phyloP scores from a whole-genome alignment of 2,329 filamentous ascomycete species.

The Aureobasidium melanogenum region DNA sequence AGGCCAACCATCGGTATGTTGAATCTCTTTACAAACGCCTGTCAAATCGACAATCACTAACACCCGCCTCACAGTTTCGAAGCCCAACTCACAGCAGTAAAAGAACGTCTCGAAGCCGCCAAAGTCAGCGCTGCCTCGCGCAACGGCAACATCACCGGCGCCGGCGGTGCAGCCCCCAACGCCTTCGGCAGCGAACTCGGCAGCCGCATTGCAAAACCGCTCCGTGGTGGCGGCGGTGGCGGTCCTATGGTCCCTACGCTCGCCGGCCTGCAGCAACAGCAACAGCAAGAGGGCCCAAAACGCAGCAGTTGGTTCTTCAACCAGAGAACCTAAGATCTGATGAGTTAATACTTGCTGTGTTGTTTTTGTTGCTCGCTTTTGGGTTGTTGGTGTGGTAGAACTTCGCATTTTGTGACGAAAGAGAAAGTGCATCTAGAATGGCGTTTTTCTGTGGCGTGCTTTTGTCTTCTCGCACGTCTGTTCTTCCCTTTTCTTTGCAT shows the following conservation, averaged over 20 bases:
- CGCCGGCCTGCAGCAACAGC: conserved; percentile 42
- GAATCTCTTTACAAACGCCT: neutral
- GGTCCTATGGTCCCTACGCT: conserved; percentile 33
- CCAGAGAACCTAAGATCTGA: conserved; percentile 18
- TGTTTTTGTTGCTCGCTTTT: neutral
- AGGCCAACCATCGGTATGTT: conserved; percentile 90
- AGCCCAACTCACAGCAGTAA: conserved; percentile 90
- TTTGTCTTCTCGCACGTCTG: neutral
- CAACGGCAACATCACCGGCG: conserved; percentile 49
- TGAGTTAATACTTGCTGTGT: neutral
- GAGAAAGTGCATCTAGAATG: neutral
- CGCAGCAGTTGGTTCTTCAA: conserved; percentile 23
- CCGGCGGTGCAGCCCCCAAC: conserved; percentile 24
- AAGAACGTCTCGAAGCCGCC: conserved; percentile 91
- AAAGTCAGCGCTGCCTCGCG: conserved; percentile 70
- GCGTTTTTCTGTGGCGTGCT: neutral
- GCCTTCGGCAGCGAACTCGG: conserved; percentile 63
- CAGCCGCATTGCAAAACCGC: conserved; percentile 55
- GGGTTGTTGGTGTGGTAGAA: neutral
- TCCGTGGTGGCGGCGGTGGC: conserved; percentile 40
- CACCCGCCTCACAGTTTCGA: conserved; percentile 62
- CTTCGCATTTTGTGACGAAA: neutral
- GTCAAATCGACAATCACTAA: conserved; percentile 12
- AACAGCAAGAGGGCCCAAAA: conserved; percentile 24
- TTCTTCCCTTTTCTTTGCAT: neutral